Conservation (phyloP, 441 rosid genomes). For the Capsella rubella region DNA sequence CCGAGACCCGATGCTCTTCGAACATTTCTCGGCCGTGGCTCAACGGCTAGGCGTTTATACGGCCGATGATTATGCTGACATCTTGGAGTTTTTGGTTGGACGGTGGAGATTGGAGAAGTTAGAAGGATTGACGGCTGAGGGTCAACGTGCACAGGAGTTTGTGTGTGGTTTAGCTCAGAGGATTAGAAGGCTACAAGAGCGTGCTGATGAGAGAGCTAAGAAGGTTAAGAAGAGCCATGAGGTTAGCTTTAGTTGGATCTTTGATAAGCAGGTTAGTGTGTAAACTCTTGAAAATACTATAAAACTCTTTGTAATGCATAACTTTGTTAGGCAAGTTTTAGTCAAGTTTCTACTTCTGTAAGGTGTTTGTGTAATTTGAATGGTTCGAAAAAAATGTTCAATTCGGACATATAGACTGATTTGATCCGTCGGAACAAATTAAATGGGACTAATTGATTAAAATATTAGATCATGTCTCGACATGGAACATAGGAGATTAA, state of each 20-base stretch:
- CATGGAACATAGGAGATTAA: not conserved
- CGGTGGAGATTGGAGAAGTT: conserved; percentile 61
- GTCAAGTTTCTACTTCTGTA: not conserved
- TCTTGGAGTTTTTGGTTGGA: conserved; percentile 56
- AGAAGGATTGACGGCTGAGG: conserved; percentile 56
- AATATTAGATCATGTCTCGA: too few species aligned
- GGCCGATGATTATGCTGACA: conserved; percentile 60
- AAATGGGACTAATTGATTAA: not conserved
- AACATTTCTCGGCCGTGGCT: conserved; percentile 60
- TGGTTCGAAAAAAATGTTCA: too few species aligned
- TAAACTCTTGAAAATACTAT: conserved; percentile 4
- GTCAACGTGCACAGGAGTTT: conserved; percentile 56
- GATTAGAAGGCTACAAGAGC: conserved; percentile 59
- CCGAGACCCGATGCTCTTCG: conserved; percentile 54
- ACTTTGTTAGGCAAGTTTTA: not conserved
- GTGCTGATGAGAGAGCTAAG: conserved; percentile 57
- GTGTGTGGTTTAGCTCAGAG: conserved; percentile 60
- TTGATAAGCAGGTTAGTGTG: conserved; percentile 41
- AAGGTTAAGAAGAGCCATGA: conserved; percentile 42
- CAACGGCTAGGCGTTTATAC: conserved; percentile 65
- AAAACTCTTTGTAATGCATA: not conserved
- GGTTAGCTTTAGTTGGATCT: conserved; percentile 62
- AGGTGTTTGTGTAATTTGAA: not conserved
- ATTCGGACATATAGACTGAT: too few species aligned
- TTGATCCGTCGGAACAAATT: not conserved